Conservation (phyloP, 1,284 basidiomycete genomes). For the Sutorius eximius region DNA sequence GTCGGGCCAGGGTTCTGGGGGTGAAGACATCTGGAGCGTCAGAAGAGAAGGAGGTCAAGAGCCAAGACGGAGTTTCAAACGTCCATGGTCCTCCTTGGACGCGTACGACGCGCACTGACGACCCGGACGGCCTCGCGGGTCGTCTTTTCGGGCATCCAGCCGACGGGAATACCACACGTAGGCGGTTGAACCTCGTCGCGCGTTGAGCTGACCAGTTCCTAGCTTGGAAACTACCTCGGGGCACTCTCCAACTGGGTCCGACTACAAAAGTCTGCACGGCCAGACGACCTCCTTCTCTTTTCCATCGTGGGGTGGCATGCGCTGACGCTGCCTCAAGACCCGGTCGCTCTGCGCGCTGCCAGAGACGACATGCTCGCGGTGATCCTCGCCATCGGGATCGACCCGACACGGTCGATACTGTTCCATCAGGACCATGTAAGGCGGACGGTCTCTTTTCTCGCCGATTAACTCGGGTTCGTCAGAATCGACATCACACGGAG, state of each 20-base stretch:
- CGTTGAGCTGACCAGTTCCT: too few relatives aligned
- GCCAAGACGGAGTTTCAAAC: too few relatives aligned
- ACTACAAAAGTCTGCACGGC: slow-evolving; percentile 62
- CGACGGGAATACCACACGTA: too few relatives aligned
- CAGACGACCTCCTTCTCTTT: slow-evolving; percentile 72
- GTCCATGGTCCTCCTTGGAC: too few relatives aligned
- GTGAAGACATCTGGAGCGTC: slow-evolving; percentile 3
- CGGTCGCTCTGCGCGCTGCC: slow-evolving; percentile 59
- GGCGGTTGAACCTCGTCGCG: too few relatives aligned
- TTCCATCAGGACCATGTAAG: slow-evolving; percentile 83
- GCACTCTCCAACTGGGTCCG: slow-evolving; percentile 88
- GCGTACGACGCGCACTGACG: too few relatives aligned
- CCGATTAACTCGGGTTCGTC: neutral
- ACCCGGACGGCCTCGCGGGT: too few relatives aligned
- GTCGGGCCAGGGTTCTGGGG: neutral
- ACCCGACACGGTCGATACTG: slow-evolving; percentile 74
- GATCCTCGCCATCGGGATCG: slow-evolving; percentile 83
- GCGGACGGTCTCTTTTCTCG: neutral
- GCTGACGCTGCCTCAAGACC: slow-evolving; percentile 87
- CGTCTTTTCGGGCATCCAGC: too few relatives aligned
- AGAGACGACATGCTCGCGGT: slow-evolving; percentile 81
- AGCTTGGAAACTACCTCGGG: slow-evolving; percentile 47
- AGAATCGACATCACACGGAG: slow-evolving; percentile 86
- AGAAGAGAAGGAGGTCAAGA: too few relatives aligned
- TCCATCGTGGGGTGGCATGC: slow-evolving; percentile 95